Conservation (phyloP, 2,329 filamentous ascomycete genomes). For the Cercospora beticola region DNA sequence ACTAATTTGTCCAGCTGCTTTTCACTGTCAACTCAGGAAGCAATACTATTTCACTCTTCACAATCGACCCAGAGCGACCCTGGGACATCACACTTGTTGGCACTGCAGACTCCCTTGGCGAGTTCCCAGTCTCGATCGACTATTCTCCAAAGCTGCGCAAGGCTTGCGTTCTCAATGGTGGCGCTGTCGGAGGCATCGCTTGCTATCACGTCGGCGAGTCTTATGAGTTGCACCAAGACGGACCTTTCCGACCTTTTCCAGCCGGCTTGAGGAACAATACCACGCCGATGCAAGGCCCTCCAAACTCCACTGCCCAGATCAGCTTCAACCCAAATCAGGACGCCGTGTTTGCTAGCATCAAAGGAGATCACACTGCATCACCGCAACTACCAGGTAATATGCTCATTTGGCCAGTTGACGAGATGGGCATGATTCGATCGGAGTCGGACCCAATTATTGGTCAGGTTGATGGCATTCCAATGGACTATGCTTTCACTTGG, state of each 20-base stretch:
- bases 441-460: background rate
- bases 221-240: background rate
- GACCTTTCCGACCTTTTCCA: background rate
- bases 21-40: background rate
- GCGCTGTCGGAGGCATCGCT: background rate
- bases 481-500: background rate
- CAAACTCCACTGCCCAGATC: background rate
- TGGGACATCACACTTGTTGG: background rate
- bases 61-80: background rate
- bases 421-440: background rate
- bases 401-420: background rate
- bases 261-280: background rate
- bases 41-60: background rate
- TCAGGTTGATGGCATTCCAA: background rate
- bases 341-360: background rate
- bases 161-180: background rate
- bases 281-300: background rate
- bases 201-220: background rate
- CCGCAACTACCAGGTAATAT: background rate
- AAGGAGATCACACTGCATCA: background rate
- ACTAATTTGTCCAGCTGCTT: background rate
- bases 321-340: background rate
- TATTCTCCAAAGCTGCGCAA: background rate
- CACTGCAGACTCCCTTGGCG: background rate
- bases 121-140: background rate